phyloP scores from a whole-genome alignment of 805 yeast species.

The Hanseniaspora lindneri region DNA sequence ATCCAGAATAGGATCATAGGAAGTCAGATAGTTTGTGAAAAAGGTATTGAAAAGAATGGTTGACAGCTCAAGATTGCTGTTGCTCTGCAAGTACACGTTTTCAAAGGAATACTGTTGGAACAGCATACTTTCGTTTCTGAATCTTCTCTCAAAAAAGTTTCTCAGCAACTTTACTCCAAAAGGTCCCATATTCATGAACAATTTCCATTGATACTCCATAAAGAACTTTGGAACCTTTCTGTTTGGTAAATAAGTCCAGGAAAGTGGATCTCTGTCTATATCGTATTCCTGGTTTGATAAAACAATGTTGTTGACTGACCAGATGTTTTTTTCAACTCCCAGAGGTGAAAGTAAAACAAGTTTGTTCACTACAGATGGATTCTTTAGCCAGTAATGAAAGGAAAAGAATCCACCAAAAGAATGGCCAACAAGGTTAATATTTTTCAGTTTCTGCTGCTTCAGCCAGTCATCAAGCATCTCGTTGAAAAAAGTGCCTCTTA shows the following conservation, averaged over 20 bases:
- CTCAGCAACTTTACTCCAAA: conserved; percentile 32
- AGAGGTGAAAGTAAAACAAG: conserved; percentile 61
- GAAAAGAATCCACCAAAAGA: conserved; percentile 71
- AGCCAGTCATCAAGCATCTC: conserved; percentile 60
- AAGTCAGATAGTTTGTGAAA: conserved; percentile 33
- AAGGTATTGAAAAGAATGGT: conserved; percentile 23
- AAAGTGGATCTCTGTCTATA: conserved; percentile 29
- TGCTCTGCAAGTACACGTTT: conserved; percentile 24
- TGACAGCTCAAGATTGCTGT: conserved; percentile 11
- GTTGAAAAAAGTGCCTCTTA: conserved; percentile 29
- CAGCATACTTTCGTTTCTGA: conserved; percentile 19
- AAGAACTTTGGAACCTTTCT: conserved; percentile 27
- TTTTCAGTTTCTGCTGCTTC: conserved; percentile 32
- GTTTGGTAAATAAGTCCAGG: conserved; percentile 31
- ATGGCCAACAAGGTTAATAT: conserved; percentile 59
- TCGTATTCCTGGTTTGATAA: conserved; percentile 18
- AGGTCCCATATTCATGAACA: conserved; percentile 38
- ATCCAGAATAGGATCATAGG: conserved; percentile 55
- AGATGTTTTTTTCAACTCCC: conserved; percentile 61
- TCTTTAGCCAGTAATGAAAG: conserved; percentile 44
- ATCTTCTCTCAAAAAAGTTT: conserved; percentile 27
- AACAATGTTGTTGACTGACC: conserved; percentile 36
- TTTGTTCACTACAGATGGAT: conserved; percentile 40
- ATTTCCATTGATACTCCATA: conserved; percentile 33
- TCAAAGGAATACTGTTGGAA: conserved; percentile 20